Percentiles rank a stretch among this genome's conserved stretches.
Evolutionary conservation across 2,329 filamentous ascomycete genomes (phyloP).

Genomic region (Stemphylium lycopersici): DNA sequence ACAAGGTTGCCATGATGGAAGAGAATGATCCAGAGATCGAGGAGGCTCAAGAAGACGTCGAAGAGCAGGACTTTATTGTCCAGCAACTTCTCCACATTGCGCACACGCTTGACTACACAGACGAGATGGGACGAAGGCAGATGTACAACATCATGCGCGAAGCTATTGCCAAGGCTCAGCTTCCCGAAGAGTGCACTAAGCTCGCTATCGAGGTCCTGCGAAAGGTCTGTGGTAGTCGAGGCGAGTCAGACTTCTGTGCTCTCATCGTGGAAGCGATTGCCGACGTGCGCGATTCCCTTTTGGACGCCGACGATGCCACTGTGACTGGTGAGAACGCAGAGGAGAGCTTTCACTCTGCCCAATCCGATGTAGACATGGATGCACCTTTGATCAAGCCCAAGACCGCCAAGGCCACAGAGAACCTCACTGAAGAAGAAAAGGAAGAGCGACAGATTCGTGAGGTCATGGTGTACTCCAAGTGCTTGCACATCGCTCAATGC

Average conservation of each 20-base stretch:
- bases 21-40: constrained; percentile 61
- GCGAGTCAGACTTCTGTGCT: constrained; percentile 82
- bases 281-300: constrained; percentile 94
- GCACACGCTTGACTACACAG: constrained; percentile 92
- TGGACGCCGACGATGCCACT: constrained; percentile 66
- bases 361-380: constrained; percentile 75
- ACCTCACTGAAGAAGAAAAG: constrained; percentile 58
- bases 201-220: constrained; percentile 82
- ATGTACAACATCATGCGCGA: constrained; percentile 93
- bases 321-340: constrained; percentile 57
- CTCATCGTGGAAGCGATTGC: constrained; percentile 91
- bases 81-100: constrained; percentile 94
- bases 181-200: constrained; percentile 92
- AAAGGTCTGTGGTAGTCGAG: constrained; percentile 79
- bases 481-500: constrained; percentile 94
- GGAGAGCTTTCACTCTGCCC: constrained; percentile 92
- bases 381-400: constrained; percentile 57
- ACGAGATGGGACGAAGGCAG: constrained; percentile 91
- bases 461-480: constrained; percentile 98
- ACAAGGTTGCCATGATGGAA: constrained; percentile 59
- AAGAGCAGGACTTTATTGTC: constrained; percentile 93
- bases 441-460: constrained; percentile 80
- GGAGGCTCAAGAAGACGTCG: constrained; percentile 78
- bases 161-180: constrained; percentile 80
- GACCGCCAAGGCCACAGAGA: constrained; percentile 40